Evolutionary conservation across 1,139 yeast species (phyloP).

Genomic region (Debaryomycetaceae sp.): DNA sequence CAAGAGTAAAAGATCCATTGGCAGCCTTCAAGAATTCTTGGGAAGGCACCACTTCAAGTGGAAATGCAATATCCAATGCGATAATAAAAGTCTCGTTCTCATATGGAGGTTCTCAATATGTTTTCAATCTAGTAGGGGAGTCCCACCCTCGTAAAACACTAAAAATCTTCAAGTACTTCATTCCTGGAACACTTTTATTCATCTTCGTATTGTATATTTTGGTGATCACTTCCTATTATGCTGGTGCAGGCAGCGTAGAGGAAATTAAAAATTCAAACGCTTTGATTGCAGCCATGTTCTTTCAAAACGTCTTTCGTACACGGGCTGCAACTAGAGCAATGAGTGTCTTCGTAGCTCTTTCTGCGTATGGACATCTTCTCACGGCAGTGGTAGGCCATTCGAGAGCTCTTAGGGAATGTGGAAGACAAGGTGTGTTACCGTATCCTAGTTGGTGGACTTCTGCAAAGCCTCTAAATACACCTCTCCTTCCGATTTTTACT

Average conservation of each 20-base stretch:
- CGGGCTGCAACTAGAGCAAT: constrained; percentile 29
- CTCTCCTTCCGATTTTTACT: constrained; percentile 33
- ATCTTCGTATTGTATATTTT: constrained; percentile 34
- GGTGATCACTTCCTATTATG: constrained; percentile 35
- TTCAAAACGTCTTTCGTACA: constrained; percentile 30
- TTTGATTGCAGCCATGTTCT: constrained; percentile 30
- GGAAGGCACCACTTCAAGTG: constrained; percentile 38
- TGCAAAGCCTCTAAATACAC: constrained; percentile 42
- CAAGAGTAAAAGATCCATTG: constrained; percentile 30
- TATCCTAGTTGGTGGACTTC: constrained; percentile 37
- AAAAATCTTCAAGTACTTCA: constrained; percentile 27
- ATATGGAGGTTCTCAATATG: constrained; percentile 37
- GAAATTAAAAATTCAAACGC: constrained; percentile 31
- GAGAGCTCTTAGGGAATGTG: constrained; percentile 42
- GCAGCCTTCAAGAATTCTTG: constrained; percentile 32
- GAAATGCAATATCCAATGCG: constrained; percentile 40
- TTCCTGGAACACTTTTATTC: constrained; percentile 31
- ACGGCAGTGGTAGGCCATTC: constrained; percentile 40
- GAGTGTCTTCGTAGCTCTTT: constrained; percentile 36
- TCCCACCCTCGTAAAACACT: constrained; percentile 24
- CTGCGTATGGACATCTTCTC: constrained; percentile 41
- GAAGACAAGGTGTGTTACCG: constrained; percentile 47
- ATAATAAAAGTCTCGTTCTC: constrained; percentile 42
- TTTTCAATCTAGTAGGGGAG: constrained; percentile 39
- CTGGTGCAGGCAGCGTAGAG: constrained; percentile 26